phyloP scores from a whole-genome alignment of 257 asterid genomes.

The Solanum paucissectum region DNA sequence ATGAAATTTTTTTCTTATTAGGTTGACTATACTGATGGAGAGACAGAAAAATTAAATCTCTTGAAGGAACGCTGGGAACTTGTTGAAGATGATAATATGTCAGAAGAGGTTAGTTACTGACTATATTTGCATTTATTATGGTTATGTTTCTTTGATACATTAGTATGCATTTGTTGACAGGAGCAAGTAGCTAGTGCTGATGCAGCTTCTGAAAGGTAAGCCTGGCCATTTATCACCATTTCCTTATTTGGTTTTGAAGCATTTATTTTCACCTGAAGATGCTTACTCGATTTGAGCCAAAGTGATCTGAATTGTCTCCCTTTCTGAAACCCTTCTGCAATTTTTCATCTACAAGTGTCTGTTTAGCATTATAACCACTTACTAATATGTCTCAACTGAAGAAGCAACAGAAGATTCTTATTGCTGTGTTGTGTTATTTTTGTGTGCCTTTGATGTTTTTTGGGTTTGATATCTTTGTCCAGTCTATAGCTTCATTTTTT shows the following conservation, averaged over 20 bases:
- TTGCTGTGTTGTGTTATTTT: not conserved
- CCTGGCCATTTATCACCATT: not conserved
- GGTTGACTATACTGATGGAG: conserved; percentile 79
- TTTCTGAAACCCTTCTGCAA: not conserved
- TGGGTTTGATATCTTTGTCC: not conserved
- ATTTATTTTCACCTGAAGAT: not conserved
- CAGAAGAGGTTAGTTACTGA: conserved; percentile 39
- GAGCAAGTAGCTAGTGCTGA: conserved; percentile 47
- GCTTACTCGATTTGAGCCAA: not conserved
- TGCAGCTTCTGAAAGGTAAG: conserved; percentile 60
- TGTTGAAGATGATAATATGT: conserved; percentile 30
- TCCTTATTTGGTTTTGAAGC: not conserved
- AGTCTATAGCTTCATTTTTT: not conserved
- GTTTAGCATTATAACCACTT: not conserved
- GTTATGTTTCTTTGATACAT: conserved; percentile 2
- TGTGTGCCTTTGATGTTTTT: not conserved
- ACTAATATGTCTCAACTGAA: not conserved
- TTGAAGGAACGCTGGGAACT: conserved; percentile 48
- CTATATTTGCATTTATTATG: not conserved
- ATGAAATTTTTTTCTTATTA: conserved; percentile 8
- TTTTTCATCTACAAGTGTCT: not conserved
- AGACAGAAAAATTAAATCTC: conserved; percentile 57
- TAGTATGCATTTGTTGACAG: conserved; percentile 21
- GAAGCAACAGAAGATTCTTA: not conserved
- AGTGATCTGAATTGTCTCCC: not conserved